Conservation (phyloP, 2,329 filamentous ascomycete species). For the Hymenoscyphus occultus region DNA sequence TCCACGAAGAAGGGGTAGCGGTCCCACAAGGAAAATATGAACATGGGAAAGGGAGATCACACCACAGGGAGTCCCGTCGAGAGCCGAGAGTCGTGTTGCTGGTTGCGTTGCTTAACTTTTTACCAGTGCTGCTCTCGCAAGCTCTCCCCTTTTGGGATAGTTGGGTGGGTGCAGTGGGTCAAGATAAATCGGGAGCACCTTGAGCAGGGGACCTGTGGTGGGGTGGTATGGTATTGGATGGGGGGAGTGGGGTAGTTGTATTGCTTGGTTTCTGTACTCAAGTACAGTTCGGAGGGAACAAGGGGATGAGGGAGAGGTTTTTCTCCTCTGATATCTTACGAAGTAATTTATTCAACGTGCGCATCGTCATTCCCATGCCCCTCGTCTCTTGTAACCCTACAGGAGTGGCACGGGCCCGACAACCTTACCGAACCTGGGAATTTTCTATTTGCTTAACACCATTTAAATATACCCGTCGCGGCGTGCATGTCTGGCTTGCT, state of each 20-base stretch:
- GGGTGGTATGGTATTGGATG: background rate
- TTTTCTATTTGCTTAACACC: too few species aligned
- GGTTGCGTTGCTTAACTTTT: background rate
- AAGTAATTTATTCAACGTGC: too few species aligned
- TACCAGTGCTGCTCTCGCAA: conserved; percentile 2
- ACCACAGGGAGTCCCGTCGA: background rate
- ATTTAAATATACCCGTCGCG: background rate
- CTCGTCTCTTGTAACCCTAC: conserved; percentile 1
- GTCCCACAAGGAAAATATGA: background rate
- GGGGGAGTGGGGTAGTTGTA: background rate
- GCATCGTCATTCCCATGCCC: background rate
- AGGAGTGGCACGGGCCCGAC: background rate
- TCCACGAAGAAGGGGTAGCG: background rate
- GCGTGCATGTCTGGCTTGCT: background rate
- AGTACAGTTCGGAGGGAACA: too few species aligned
- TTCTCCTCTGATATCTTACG: too few species aligned
- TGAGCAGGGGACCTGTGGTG: background rate
- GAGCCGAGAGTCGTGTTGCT: background rate
- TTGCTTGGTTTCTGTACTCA: too few species aligned
- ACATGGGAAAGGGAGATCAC: conserved; percentile 6
- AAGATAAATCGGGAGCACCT: conserved; percentile 5
- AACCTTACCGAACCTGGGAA: too few species aligned
- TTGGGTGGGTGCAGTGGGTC: background rate
- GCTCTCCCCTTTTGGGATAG: conserved; percentile 4
- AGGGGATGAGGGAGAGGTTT: too few species aligned